Conservation (phyloP, 148 eudicot genomes). For the Pouteria glomerata region DNA sequence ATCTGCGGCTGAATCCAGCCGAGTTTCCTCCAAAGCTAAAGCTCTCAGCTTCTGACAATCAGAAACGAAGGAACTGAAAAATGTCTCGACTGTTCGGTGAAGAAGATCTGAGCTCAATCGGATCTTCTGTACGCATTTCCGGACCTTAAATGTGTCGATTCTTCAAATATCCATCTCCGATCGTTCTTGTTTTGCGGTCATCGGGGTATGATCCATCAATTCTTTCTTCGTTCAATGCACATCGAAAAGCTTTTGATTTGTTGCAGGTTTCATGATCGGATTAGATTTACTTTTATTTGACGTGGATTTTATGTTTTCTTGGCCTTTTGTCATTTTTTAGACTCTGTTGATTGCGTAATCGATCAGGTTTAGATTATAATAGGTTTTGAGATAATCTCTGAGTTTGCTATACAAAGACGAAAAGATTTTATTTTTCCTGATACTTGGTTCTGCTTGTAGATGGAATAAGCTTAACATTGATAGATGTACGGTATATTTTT, state of each 20-base stretch:
- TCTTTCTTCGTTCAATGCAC: background rate
- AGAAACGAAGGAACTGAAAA: no score
- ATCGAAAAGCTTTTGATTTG: constrained; percentile 11
- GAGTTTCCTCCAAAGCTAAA: no score
- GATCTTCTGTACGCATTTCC: background rate
- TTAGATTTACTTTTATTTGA: constrained; percentile 5
- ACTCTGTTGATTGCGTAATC: background rate
- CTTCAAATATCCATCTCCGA: constrained; percentile 41
- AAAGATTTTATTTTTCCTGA: background rate
- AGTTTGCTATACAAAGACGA: background rate
- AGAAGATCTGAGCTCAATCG: constrained; percentile 16
- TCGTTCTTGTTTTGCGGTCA: constrained; percentile 40
- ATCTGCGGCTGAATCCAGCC: background rate
- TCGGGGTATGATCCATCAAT: constrained; percentile 34
- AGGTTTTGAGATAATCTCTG: background rate
- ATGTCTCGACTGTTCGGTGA: background rate
- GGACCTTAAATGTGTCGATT: constrained; percentile 25
- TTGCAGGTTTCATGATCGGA: constrained; percentile 9
- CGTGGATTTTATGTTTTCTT: background rate
- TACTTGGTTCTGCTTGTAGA: background rate
- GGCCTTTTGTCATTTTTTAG: background rate
- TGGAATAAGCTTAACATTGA: background rate
- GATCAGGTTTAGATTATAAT: background rate
- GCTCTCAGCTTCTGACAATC: no score
- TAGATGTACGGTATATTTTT: background rate